phyloP scores from a whole-genome alignment of 75 land plant species.

The Isoetes taiwanensis region DNA sequence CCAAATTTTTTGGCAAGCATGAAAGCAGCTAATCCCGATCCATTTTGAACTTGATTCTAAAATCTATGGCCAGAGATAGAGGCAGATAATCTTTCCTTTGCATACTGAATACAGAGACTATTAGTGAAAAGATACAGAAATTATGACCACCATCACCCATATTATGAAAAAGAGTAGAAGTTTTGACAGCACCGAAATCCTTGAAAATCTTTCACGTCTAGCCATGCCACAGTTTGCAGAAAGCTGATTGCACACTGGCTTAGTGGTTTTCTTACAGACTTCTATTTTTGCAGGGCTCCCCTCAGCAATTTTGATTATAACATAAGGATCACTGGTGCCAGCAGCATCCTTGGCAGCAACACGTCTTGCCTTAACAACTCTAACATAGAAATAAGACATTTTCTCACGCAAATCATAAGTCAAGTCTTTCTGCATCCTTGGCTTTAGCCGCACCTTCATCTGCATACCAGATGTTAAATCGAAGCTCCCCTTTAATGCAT shows the following conservation, averaged over 20 bases:
- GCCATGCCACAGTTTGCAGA: no score
- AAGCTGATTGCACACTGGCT: not conserved
- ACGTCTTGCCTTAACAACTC: not conserved
- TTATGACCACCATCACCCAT: no score
- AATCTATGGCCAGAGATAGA: no score
- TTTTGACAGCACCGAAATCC: no score
- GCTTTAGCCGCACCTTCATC: not conserved
- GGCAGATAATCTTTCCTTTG: no score
- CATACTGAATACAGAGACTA: no score
- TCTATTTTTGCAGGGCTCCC: conserved; percentile 4
- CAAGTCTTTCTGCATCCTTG: not conserved
- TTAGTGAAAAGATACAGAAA: no score
- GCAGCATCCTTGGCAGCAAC: not conserved
- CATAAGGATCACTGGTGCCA: conserved; percentile 5
- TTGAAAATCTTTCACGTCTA: no score
- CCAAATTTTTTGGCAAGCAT: no score
- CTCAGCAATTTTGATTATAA: not conserved
- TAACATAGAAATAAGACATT: not conserved
- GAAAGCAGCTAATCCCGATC: no score
- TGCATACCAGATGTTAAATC: not conserved
- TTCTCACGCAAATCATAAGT: not conserved
- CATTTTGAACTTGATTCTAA: no score
- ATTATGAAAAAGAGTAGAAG: no score
- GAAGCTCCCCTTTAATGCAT: not conserved
- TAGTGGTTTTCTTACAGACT: not conserved